Base-by-base conservation (phyloP, 495 filamentous ascomycete genomes). In the Jackrogersella multiformis region DNA sequence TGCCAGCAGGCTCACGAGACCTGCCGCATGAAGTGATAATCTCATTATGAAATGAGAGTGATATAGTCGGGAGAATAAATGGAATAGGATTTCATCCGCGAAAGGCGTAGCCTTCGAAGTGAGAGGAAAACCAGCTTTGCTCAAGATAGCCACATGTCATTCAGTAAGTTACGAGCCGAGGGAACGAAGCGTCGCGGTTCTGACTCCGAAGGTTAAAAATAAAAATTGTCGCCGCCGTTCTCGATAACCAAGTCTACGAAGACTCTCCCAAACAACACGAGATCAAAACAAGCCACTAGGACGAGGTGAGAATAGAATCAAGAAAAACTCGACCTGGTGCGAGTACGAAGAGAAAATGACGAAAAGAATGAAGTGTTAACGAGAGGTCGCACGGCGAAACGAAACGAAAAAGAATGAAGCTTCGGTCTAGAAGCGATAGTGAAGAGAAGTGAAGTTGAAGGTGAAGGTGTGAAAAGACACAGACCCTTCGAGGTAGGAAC, bases 1-100 rank as follows among this genome's bases (percentile, higher is more conserved):
- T 67, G 68, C 63, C 68, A 71, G 68, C 68, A 71, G 63, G 63
- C 68, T 53, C 42, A 69, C 16, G 55, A 67, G 21, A 55, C 69
- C 69, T 56, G 65, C 65, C 15, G 51, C 39, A 23, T 30, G 60
- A 49, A 64, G 32, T 56, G 58, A 56, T n/a, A 56, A 32, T 52
- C 51, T 52, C 65, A 71, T 68, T 70, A 61, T 65, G 26, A 57
- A 56, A 64, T 56, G 59, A 59, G 61, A 52, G 44, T 55, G 35
- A 64, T 55, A 45, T 42, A 35, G 12, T 34, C 20, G 45, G 54
- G 23, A 15, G 24, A 57, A 48, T 36, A 39, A 59, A 53, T 24
- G 35, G 3, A 45, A 53, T 66, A 41, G 44, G 42, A n/a, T 15
- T 44, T 41, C 32, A 36, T 58, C 38, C 51, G 39, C 18, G 34